Evolutionary conservation across 2,329 filamentous ascomycete species (phyloP), one percentile per base, ranked within the genome.

Genomic region (Colletotrichum siamense): DNA sequence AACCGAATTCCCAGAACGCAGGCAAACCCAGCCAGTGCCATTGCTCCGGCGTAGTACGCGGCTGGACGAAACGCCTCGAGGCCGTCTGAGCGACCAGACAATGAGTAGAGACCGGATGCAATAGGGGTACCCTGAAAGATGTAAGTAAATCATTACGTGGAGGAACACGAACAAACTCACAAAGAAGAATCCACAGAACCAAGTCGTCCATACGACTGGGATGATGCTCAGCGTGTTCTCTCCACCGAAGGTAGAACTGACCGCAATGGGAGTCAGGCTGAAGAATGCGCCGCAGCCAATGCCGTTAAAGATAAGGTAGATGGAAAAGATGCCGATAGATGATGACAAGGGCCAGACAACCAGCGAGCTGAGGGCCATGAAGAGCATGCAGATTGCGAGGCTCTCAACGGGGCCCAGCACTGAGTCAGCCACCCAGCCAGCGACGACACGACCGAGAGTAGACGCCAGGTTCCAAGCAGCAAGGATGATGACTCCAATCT

Each of bases 281-380:
- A 82, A 82, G 62, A 82, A 82, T 1, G 81, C 80, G 5, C 81
- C 81, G 30, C 81, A 82, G 4, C 81, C 81, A 18, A 81, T 78
- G 18, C 81, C 81, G 61, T 80, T 82, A 59, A 82, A 66, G 10
- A 81, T 70, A 32, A 81, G 77, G n/a, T 81, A 82, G 6, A 79
- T 57, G 1, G 77, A 73, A 4, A 82, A 73, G 26, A 80, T 62
- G 8, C 78, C 79, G 24, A 81, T 77, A 6, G 39, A 79, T 2
- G 79, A 79, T 1, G 81, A 78, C 66, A 82, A 80, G 1, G 81
- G 81, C 81, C 81, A 82, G 3, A 82, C 78, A 8, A 76, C 75
- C 8, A 82, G 68, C 0, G 78, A 77, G 69, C 81, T 82, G 18
- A 81, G 55, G 8, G 78, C 77, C 36, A 81, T 81, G 44, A 81